These are phyloP conservation scores for Diaporthe nobilis DNA, from an alignment of 2,329 filamentous ascomycete species.

Conservation along the genomic window DNA sequence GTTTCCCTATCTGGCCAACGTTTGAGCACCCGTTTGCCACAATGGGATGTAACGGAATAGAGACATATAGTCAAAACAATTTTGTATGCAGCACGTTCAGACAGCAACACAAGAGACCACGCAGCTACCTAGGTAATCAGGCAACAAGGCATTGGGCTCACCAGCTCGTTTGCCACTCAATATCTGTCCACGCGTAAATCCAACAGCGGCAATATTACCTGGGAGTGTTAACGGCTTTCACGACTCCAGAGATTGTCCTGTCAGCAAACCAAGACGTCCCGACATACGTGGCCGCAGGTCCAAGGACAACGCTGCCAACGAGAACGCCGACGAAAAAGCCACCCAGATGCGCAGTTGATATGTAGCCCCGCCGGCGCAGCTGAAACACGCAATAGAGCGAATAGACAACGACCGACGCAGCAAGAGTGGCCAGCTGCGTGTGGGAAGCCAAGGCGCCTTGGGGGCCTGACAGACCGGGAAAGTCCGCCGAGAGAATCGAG, in stretches of 20 bases:
- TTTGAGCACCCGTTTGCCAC: too few relatives aligned
- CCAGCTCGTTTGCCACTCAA: too few relatives aligned
- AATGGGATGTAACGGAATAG: too few relatives aligned
- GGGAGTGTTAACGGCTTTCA: neutral
- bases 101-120: too few relatives aligned
- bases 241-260: neutral
- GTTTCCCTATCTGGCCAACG: accelerated
- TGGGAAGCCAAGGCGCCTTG: neutral
- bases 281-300: neutral
- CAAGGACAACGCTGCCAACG: neutral
- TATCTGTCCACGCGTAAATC: too few relatives aligned
- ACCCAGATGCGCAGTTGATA: neutral
- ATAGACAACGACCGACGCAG: neutral
- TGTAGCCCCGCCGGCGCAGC: neutral
- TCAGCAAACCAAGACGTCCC: neutral
- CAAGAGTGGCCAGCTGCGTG: neutral
- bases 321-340: neutral
- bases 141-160: too few relatives aligned
- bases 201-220: neutral
- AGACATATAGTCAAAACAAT: too few relatives aligned
- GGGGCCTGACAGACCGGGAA: neutral
- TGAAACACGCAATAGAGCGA: neutral
- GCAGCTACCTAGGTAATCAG: too few relatives aligned
- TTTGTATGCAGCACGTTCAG: too few relatives aligned
- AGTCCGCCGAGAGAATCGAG: neutral